Percentiles rank a stretch among this genome's conserved stretches.
Conservation (phyloP, 108 stramenopile species). For the Schizochytrium sp. region DNA sequence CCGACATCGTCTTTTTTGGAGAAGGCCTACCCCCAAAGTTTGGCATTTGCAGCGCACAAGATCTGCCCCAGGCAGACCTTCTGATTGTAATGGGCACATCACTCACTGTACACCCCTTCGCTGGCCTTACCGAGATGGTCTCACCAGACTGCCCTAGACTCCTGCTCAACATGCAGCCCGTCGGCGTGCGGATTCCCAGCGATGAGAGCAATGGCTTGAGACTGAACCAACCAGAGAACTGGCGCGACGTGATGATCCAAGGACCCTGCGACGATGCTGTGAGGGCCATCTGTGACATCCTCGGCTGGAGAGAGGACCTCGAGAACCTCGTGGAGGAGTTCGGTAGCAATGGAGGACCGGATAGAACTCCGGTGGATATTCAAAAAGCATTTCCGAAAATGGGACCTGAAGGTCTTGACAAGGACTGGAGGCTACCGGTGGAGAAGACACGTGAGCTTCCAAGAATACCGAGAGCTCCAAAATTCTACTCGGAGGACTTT, state of each 20-base stretch:
- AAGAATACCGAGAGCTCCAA: background rate
- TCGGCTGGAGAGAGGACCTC: conserved; percentile 65
- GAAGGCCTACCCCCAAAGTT: conserved; percentile 85
- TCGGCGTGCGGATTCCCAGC: conserved; percentile 49
- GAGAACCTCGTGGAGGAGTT: conserved; percentile 46
- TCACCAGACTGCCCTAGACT: conserved; percentile 53
- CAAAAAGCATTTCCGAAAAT: conserved; percentile 6
- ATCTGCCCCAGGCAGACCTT: conserved; percentile 71
- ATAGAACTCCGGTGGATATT: background rate
- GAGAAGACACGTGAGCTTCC: background rate
- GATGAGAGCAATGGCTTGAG: conserved; percentile 6
- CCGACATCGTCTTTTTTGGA: conserved; percentile 96
- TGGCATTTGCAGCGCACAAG: conserved; percentile 67
- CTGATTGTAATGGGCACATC: conserved; percentile 88
- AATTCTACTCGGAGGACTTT: conserved; percentile 32
- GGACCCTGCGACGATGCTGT: conserved; percentile 85
- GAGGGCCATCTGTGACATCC: conserved; percentile 5
- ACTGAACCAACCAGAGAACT: conserved; percentile 70
- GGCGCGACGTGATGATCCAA: conserved; percentile 79
- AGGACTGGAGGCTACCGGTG: background rate
- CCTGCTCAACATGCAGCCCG: conserved; percentile 67
- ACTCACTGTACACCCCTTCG: conserved; percentile 69
- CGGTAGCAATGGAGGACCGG: conserved; percentile 10
- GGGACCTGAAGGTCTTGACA: conserved; percentile 44
- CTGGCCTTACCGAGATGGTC: conserved; percentile 37